These are phyloP conservation scores for Morella rubra DNA, from an alignment of 306 rosid species.

Conservation along the genomic window DNA sequence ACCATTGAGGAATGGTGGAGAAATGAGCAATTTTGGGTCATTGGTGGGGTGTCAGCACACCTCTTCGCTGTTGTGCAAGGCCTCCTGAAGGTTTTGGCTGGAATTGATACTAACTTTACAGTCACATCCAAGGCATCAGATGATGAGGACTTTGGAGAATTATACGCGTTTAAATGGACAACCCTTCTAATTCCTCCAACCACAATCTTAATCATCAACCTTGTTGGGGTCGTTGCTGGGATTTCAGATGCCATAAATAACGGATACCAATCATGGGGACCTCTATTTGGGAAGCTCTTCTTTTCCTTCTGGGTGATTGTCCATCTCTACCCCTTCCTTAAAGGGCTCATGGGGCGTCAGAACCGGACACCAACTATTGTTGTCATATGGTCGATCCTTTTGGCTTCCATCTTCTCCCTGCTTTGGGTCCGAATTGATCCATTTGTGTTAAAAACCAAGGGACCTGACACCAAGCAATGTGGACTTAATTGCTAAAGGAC, in stretches of 20 bases:
- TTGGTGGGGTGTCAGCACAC: conserved; percentile 92
- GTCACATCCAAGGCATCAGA: conserved; percentile 92
- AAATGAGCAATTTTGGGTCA: conserved; percentile 99
- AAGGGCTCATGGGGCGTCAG: conserved; percentile 95
- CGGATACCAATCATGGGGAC: conserved; percentile 95
- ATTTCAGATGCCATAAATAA: conserved; percentile 94
- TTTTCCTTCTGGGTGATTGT: conserved; percentile 95
- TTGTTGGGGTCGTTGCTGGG: conserved; percentile 96
- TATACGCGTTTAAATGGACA: conserved; percentile 87
- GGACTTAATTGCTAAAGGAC: conserved; percentile 85
- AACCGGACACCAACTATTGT: conserved; percentile 97
- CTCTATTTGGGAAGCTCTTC: conserved; percentile 94
- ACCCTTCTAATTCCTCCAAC: conserved; percentile 93
- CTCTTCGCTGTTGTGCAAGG: conserved; percentile 93
- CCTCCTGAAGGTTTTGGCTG: conserved; percentile 86
- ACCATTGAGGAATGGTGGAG: conserved; percentile 99
- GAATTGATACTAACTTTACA: conserved; percentile 85
- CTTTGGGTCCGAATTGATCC: conserved; percentile 98
- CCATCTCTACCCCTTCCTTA: conserved; percentile 96
- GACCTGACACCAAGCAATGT: conserved; percentile 78
- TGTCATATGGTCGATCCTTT: conserved; percentile 87
- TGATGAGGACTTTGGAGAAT: conserved; percentile 84
- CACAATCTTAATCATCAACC: conserved; percentile 78
- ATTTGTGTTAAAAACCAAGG: conserved; percentile 81
- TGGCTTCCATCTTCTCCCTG: conserved; percentile 95